A percentile compares a stretch with the other conserved stretches of the same genome.
These are phyloP conservation scores for Corchorus capsularis DNA, from an alignment of 345 rosid species.

Conservation along the genomic window DNA sequence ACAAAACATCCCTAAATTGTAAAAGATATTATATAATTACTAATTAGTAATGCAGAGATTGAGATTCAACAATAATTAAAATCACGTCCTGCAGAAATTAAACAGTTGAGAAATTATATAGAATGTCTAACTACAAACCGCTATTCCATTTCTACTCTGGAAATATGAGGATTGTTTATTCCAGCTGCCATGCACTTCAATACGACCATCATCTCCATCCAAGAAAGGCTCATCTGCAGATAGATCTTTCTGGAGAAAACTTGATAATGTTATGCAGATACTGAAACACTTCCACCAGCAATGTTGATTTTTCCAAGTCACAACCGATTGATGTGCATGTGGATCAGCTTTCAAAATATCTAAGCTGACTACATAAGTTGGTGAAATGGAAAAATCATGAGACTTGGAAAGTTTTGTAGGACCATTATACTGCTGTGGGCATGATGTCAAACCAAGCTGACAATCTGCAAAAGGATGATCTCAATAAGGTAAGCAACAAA, in stretches of 20 bases:
- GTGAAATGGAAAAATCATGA: slow-evolving; percentile 40
- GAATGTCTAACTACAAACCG: slow-evolving; percentile 60
- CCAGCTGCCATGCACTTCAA: slow-evolving; percentile 62
- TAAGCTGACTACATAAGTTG: slow-evolving; percentile 75
- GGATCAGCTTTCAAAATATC: slow-evolving; percentile 67
- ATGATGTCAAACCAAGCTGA: slow-evolving; percentile 36
- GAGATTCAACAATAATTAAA: not conserved
- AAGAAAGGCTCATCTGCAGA: slow-evolving; percentile 47
- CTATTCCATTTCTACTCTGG: slow-evolving; percentile 53
- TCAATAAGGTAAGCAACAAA: slow-evolving; percentile 19
- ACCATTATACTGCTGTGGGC: slow-evolving; percentile 33
- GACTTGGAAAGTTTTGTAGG: slow-evolving; percentile 35
- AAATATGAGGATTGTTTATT: slow-evolving; percentile 62
- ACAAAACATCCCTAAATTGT: not conserved
- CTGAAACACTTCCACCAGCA: slow-evolving; percentile 79
- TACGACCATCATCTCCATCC: slow-evolving; percentile 61
- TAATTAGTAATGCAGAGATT: not conserved
- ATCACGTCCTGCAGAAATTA: not conserved
- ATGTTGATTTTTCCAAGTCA: slow-evolving; percentile 51
- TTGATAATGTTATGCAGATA: slow-evolving; percentile 60
- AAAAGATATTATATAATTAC: not conserved
- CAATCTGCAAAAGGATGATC: slow-evolving; percentile 49
- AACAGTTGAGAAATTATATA: slow-evolving; percentile 10
- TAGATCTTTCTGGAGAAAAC: slow-evolving; percentile 49
- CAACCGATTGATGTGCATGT: slow-evolving; percentile 46